These are phyloP conservation scores for Globisporangium canariense DNA, from an alignment of 352 stramenopile genomes.

Conservation along the genomic window DNA sequence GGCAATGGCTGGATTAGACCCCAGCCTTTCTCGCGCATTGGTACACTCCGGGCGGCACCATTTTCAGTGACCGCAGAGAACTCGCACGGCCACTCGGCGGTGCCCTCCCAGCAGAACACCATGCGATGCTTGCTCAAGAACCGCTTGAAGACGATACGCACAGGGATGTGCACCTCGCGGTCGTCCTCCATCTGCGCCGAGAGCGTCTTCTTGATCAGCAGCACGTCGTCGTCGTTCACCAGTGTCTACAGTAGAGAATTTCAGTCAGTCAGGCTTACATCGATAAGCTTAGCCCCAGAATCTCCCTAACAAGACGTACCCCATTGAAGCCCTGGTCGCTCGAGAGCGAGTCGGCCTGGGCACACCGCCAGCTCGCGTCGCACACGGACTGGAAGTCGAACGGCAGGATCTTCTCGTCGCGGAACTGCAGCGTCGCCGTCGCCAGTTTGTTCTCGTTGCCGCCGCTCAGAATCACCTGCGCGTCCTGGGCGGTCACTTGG, in stretches of 20 bases:
- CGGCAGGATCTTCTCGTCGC: slow-evolving; percentile 12
- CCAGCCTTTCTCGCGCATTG: slow-evolving; percentile 13
- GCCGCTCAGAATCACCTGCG: slow-evolving; percentile 6
- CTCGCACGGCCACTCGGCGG: slow-evolving; percentile 7
- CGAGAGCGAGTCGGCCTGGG: background rate
- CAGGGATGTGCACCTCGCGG: background rate
- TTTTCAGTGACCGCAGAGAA: no score
- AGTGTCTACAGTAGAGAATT: background rate
- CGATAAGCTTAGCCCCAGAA: no score
- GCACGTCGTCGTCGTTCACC: slow-evolving; percentile 5
- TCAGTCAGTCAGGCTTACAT: background rate
- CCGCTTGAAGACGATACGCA: slow-evolving; percentile 10
- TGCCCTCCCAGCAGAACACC: slow-evolving; percentile 16
- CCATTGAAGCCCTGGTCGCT: background rate
- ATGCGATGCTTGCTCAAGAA: slow-evolving; percentile 13
- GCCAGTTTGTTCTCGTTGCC: background rate
- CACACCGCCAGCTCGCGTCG: slow-evolving; percentile 2
- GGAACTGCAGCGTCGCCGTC: slow-evolving; percentile 7
- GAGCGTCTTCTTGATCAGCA: slow-evolving; percentile 14
- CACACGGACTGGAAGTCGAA: slow-evolving; percentile 12
- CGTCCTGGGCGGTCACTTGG: background rate
- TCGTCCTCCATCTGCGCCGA: background rate
- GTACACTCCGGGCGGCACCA: background rate
- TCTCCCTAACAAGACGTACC: background rate
- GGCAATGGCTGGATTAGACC: slow-evolving; percentile 11